phyloP scores from a whole-genome alignment of 768 basidiomycete species.

The Suillus plorans region DNA sequence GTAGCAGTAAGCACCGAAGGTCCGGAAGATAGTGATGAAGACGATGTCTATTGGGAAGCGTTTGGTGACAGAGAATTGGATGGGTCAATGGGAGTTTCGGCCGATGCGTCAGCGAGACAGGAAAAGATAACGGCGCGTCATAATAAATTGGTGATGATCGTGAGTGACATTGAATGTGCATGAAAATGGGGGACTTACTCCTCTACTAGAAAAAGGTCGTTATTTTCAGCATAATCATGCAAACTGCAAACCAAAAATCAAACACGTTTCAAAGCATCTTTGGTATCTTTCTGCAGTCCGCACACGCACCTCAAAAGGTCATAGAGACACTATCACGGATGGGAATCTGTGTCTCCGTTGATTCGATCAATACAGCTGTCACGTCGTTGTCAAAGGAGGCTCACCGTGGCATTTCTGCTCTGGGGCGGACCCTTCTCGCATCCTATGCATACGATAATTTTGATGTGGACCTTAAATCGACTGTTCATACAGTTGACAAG shows the following conservation, averaged over 20 bases:
- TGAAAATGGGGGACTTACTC: too few species aligned
- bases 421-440: slow-evolving; percentile 26
- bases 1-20: too few species aligned
- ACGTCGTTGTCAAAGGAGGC: slow-evolving; percentile 28
- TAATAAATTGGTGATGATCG: too few species aligned
- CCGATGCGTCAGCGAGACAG: too few species aligned
- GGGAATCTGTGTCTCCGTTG: slow-evolving; percentile 30
- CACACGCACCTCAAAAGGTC: slow-evolving; percentile 28
- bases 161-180: too few species aligned
- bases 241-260: slow-evolving; percentile 30
- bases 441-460: slow-evolving; percentile 44
- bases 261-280: slow-evolving; percentile 13
- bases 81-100: too few species aligned
- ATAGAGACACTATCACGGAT: slow-evolving; percentile 29
- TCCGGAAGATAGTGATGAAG: too few species aligned
- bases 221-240: slow-evolving; percentile 25
- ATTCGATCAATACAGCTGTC: slow-evolving; percentile 24
- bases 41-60: too few species aligned
- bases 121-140: too few species aligned
- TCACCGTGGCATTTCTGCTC: slow-evolving; percentile 9
- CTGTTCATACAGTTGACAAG: slow-evolving; percentile 32
- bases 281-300: slow-evolving; percentile 23
- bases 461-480: slow-evolving; percentile 36
- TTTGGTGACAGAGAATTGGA: too few species aligned
- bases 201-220: too few species aligned